A percentile compares a stretch with the other conserved stretches of the same genome.
Conservation (phyloP, 2,329 filamentous ascomycete genomes). For the Fusarium napiforme region DNA sequence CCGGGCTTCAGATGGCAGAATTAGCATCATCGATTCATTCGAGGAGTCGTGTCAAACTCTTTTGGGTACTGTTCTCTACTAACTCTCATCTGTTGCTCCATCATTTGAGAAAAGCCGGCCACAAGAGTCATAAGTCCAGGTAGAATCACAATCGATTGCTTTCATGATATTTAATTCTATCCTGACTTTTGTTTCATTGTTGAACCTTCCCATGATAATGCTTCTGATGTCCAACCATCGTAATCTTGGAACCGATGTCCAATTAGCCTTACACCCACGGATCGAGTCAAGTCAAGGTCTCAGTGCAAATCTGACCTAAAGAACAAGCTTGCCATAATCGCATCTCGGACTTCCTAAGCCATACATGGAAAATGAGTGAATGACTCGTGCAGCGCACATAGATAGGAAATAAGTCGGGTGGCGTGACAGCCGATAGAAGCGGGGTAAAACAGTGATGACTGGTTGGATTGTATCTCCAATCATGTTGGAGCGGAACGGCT, state of each 20-base stretch:
- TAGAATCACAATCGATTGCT: background rate
- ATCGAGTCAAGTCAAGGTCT: background rate
- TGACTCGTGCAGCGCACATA: background rate
- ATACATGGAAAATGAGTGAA: too few species aligned
- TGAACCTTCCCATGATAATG: background rate
- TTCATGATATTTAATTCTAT: background rate
- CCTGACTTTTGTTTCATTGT: rapidly evolving
- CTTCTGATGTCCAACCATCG: background rate
- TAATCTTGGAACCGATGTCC: background rate
- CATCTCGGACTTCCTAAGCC: rapidly evolving
- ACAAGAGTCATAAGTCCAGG: background rate
- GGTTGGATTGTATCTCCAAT: background rate
- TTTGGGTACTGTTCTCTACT: too few species aligned
- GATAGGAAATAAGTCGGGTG: background rate
- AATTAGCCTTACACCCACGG: too few species aligned
- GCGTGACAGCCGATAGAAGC: background rate
- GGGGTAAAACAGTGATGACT: background rate
- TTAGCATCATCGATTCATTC: background rate
- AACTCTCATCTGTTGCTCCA: background rate
- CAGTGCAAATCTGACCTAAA: background rate
- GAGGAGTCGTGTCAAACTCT: rapidly evolving
- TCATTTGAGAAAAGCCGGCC: background rate
- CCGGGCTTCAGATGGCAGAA: background rate
- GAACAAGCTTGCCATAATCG: background rate
- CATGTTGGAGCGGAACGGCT: background rate